Conservation (phyloP, 1,139 yeast genomes). For the Scheffersomyces illinoinensis region DNA sequence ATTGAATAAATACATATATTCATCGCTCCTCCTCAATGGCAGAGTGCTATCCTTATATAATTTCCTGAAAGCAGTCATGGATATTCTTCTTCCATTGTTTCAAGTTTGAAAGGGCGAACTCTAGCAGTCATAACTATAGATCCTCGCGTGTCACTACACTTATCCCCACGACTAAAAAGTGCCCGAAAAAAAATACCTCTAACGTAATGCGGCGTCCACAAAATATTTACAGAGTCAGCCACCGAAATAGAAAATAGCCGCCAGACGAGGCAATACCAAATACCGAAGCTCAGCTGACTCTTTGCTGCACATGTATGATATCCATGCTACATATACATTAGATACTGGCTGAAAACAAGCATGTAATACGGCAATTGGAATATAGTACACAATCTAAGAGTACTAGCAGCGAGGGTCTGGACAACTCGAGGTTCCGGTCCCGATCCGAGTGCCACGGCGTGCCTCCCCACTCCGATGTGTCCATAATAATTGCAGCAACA, state of each 20-base stretch:
- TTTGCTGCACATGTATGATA: neutral
- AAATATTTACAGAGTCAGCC: neutral
- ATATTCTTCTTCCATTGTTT: neutral
- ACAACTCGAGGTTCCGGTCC: neutral
- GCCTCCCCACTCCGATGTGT: neutral
- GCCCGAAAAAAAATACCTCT: neutral
- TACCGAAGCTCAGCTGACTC: neutral
- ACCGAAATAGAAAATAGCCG: neutral
- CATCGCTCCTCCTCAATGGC: neutral
- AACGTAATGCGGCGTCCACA: neutral
- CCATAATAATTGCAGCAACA: neutral
- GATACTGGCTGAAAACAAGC: neutral
- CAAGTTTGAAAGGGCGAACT: neutral
- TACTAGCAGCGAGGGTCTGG: neutral
- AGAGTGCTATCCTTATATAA: neutral
- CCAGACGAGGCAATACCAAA: neutral
- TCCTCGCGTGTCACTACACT: neutral
- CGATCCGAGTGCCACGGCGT: neutral
- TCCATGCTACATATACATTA: neutral
- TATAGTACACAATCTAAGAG: neutral
- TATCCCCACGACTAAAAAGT: neutral
- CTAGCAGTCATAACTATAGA: neutral
- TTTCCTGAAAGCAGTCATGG: too few relatives aligned
- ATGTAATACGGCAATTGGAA: too few relatives aligned
- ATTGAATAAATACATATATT: neutral